Conservation (phyloP, 148 eudicot genomes). For the Fagopyrum esculentum region DNA sequence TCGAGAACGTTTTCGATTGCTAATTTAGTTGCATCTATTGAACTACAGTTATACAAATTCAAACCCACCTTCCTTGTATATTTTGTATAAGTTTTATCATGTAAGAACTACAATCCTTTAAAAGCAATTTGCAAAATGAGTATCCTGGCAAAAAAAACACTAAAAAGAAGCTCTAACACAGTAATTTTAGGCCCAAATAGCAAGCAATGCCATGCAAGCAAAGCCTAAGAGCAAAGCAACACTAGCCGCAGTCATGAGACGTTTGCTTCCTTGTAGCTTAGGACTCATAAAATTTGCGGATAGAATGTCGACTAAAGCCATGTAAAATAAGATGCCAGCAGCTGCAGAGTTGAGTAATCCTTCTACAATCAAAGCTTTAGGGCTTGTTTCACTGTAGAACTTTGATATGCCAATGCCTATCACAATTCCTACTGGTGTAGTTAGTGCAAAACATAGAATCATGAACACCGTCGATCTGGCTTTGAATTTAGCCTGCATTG, state of each 20-base stretch:
- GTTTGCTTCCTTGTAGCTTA: slow-evolving; percentile 9
- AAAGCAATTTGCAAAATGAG: too few relatives aligned
- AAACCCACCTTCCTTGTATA: too few relatives aligned
- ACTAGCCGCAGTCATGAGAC: slow-evolving; percentile 10
- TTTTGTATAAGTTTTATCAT: too few relatives aligned
- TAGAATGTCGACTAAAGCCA: slow-evolving; percentile 27
- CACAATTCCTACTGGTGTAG: slow-evolving; percentile 20
- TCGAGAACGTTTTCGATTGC: too few relatives aligned
- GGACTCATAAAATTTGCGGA: slow-evolving; percentile 23
- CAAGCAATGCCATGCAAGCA: slow-evolving; percentile 37
- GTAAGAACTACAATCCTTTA: too few relatives aligned
- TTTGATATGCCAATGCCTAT: slow-evolving; percentile 23
- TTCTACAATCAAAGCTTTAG: slow-evolving; percentile 21
- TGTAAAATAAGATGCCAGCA: slow-evolving; percentile 24
- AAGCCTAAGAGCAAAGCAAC: slow-evolving; percentile 19
- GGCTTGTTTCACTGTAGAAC: slow-evolving; percentile 18
- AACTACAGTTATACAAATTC: too few relatives aligned
- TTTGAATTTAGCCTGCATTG: slow-evolving; percentile 10
- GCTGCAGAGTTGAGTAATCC: slow-evolving; percentile 21
- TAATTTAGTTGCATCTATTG: too few relatives aligned
- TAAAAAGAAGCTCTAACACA: too few relatives aligned
- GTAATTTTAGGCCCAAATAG: slow-evolving; percentile 26
- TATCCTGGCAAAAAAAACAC: too few relatives aligned
- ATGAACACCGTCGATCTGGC: slow-evolving; percentile 6
- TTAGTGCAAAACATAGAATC: slow-evolving; percentile 24